phyloP scores from a whole-genome alignment of 192 early-diverging fungal genomes.

The Coemansia sp. region DNA sequence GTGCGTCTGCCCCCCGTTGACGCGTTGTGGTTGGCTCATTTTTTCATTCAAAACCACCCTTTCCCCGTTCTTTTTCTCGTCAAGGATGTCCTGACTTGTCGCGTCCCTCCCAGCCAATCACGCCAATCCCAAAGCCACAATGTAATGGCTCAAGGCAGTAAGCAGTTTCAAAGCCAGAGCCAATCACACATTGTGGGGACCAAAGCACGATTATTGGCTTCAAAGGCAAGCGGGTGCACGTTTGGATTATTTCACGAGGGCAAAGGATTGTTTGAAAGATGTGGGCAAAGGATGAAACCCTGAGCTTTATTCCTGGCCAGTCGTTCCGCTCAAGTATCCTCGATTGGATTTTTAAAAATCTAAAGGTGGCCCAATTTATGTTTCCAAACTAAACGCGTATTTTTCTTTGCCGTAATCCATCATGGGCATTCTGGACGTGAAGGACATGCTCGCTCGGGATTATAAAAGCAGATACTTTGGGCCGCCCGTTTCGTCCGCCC shows the following conservation, averaged over 20 bases:
- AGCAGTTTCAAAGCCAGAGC: too few relatives aligned
- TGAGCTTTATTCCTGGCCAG: slow-evolving; percentile 5
- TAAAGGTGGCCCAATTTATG: too few relatives aligned
- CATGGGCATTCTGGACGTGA: too few relatives aligned
- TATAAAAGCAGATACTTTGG: too few relatives aligned
- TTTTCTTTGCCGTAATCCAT: too few relatives aligned
- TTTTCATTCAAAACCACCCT: background rate
- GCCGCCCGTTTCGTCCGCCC: too few relatives aligned
- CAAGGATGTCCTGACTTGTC: background rate
- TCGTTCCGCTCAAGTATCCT: slow-evolving; percentile 1
- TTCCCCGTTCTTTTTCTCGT: background rate
- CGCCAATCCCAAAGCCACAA: too few relatives aligned
- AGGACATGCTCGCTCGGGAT: too few relatives aligned
- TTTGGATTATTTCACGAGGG: background rate
- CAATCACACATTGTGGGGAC: background rate
- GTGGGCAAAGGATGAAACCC: background rate
- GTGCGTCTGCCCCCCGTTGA: slow-evolving; percentile 4
- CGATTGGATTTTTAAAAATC: slow-evolving; percentile 1
- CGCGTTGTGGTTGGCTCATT: slow-evolving; percentile 25
- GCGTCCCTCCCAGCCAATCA: too few relatives aligned
- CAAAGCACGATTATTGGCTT: background rate
- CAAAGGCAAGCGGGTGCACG: background rate
- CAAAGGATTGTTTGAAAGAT: background rate
- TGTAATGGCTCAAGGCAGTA: background rate
- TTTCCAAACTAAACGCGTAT: too few relatives aligned